These are phyloP conservation scores for Francoa sonchifolia DNA, from an alignment of 441 rosid species.

Conservation along the genomic window DNA sequence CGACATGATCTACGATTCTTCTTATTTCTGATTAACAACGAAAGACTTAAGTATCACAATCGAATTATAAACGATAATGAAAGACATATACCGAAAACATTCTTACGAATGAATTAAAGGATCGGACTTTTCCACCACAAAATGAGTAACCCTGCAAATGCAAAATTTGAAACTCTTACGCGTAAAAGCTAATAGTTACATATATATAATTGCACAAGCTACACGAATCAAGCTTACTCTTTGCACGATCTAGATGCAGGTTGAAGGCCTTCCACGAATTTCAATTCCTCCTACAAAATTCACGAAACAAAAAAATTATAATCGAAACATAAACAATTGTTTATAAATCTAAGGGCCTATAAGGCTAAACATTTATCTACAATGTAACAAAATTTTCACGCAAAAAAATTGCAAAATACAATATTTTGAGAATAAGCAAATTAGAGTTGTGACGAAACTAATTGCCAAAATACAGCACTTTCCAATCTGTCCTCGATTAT, in stretches of 20 bases:
- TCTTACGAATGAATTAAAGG: conserved; percentile 67
- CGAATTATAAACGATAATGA: background rate
- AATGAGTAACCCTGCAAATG: conserved; percentile 55
- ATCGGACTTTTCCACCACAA: conserved; percentile 52
- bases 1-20: conserved; percentile 42
- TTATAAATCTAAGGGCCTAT: no score
- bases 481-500: no score
- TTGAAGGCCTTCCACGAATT: conserved; percentile 38
- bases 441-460: no score
- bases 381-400: no score
- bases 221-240: conserved; percentile 48
- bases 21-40: conserved; percentile 30
- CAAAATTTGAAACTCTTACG: background rate
- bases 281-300: conserved; percentile 71
- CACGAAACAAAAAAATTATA: conserved; percentile 8
- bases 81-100: conserved; percentile 1
- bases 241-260: conserved; percentile 71
- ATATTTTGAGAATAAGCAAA: no score
- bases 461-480: no score
- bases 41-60: conserved; percentile 6
- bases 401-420: no score
- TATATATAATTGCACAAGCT: background rate
- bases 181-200: background rate
- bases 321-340: background rate
- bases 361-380: no score